phyloP scores from a whole-genome alignment of 2,329 filamentous ascomycete genomes.

The Septoria petroselini region DNA sequence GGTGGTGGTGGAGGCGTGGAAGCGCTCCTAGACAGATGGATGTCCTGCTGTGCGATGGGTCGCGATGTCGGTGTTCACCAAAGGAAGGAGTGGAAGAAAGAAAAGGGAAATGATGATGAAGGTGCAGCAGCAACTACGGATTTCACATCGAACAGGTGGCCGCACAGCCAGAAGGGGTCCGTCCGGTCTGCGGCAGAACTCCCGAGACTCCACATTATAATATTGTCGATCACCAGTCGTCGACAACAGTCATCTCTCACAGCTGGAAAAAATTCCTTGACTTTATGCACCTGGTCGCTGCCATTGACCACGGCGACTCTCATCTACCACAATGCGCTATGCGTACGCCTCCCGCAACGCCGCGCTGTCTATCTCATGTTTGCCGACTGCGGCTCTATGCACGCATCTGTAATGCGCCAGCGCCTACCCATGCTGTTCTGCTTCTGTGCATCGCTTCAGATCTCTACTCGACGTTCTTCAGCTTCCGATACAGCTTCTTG shows the following conservation, averaged over 20 bases:
- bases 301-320: no score
- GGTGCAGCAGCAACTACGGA: background rate
- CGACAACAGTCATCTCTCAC: no score
- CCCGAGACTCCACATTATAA: no score
- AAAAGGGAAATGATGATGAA: background rate
- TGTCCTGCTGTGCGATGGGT: background rate
- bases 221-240: no score
- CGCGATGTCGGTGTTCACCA: background rate
- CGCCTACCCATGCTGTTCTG: background rate
- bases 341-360: background rate
- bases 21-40: constrained; percentile 9
- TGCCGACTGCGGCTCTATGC: constrained; percentile 1
- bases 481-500: constrained; percentile 67
- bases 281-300: no score
- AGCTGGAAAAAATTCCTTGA: no score
- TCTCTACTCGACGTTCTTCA: constrained; percentile 10
- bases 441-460: background rate
- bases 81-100: background rate
- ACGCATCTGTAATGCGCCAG: background rate
- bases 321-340: background rate
- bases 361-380: background rate
- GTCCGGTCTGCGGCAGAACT: no score
- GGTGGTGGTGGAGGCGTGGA: constrained; percentile 12
- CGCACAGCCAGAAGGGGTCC: no score
- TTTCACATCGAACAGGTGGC: no score